Conservation (phyloP, 495 filamentous ascomycete species). For the Tuber borchii region DNA sequence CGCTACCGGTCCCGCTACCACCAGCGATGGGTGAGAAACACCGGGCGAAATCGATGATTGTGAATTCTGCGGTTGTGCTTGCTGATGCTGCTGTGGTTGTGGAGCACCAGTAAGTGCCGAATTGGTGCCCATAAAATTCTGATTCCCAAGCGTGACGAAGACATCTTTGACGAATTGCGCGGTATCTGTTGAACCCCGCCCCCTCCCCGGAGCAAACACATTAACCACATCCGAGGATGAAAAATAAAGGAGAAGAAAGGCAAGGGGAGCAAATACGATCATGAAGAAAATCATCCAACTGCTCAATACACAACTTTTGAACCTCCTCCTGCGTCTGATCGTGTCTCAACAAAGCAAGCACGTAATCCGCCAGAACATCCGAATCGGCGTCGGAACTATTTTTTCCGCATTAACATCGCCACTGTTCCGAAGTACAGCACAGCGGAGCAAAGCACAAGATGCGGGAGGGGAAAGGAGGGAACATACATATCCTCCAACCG, state of each 20-base stretch:
- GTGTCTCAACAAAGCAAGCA: constrained; percentile 77
- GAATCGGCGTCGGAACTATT: constrained; percentile 88
- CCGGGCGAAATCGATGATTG: constrained; percentile 19
- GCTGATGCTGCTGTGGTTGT: constrained; percentile 16
- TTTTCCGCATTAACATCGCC: background rate
- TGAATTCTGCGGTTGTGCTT: constrained; percentile 40
- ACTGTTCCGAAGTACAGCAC: background rate
- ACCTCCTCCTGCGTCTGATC: constrained; percentile 71
- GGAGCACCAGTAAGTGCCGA: constrained; percentile 42
- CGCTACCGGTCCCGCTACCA: constrained; percentile 39
- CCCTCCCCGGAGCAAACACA: background rate
- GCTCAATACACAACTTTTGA: constrained; percentile 63
- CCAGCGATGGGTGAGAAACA: constrained; percentile 7
- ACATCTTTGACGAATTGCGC: constrained; percentile 75
- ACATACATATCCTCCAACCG: constrained; percentile 85
- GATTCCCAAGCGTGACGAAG: constrained; percentile 63
- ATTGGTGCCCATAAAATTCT: constrained; percentile 55
- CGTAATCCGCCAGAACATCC: constrained; percentile 92
- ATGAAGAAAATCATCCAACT: constrained; percentile 80
- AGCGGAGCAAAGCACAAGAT: background rate
- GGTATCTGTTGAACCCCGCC: constrained; percentile 52
- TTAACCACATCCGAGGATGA: background rate
- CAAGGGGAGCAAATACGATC: constrained; percentile 55
- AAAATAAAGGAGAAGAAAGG: constrained; percentile 1
- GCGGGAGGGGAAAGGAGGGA: background rate